Conservation (phyloP, 768 basidiomycete genomes). For the Termitomyces sp. region DNA sequence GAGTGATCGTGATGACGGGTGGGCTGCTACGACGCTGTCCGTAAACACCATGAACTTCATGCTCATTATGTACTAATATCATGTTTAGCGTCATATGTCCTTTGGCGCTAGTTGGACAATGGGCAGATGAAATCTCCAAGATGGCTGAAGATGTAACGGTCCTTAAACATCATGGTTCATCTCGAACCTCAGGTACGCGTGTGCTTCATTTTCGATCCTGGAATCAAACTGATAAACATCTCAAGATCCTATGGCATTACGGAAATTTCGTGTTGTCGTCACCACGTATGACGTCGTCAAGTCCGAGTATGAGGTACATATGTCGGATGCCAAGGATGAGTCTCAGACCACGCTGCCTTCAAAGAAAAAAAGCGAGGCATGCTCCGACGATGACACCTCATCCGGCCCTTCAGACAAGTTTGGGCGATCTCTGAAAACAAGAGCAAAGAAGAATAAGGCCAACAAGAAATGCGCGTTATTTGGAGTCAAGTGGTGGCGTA, state of each 20-base stretch:
- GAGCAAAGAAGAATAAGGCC: conserved; percentile 35
- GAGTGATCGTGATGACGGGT: conserved; percentile 67
- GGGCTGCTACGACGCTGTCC: conserved; percentile 65
- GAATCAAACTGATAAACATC: background rate
- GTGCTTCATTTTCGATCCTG: background rate
- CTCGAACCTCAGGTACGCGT: conserved; percentile 57
- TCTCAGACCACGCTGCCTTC: conserved; percentile 37
- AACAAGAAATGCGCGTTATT: conserved; percentile 67
- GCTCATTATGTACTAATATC: background rate
- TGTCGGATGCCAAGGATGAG: conserved; percentile 48
- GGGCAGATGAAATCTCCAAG: conserved; percentile 80
- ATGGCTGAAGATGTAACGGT: conserved; percentile 65
- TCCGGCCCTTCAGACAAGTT: conserved; percentile 37
- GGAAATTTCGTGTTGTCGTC: conserved; percentile 64
- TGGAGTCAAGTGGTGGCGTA: conserved; percentile 73
- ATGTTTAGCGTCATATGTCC: conserved; percentile 76
- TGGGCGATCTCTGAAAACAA: conserved; percentile 35
- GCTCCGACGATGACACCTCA: conserved; percentile 29
- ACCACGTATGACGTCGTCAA: conserved; percentile 85
- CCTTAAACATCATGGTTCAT: conserved; percentile 77
- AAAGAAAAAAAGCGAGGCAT: conserved; percentile 29
- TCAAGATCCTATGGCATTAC: conserved; percentile 49
- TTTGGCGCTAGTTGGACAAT: conserved; percentile 83
- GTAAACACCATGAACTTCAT: conserved; percentile 18
- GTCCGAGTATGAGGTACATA: conserved; percentile 64